Evolutionary conservation across 805 yeast species (phyloP), one percentile per base, ranked within the genome.

Genomic region (Lachancea thermotolerans): DNA sequence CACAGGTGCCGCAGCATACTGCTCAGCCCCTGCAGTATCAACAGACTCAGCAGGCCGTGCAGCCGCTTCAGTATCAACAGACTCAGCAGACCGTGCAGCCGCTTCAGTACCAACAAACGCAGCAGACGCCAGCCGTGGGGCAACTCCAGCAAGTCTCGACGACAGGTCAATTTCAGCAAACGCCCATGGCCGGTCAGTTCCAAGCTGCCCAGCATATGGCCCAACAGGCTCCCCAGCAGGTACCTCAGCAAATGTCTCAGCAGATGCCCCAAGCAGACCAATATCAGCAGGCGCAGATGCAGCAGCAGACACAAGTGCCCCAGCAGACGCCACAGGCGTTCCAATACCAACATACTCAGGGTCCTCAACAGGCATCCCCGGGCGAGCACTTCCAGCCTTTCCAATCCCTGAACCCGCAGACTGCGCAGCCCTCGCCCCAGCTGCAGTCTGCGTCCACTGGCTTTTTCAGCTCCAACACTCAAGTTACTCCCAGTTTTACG

Each of bases 401-500:
- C 27, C 49, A 50, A 46, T 40, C 47, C 15, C 33, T 5, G 14
- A 8, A 4, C 7, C 7, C 25, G 25, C 25, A 21, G 25, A 21
- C 25, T 21, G 7, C 14, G 12, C 54, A 49, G 41, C 51, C 49
- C 17, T 59, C 47, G 35, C 54, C 48, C n/a, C 67, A 58, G 16
- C 50, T 52, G 17, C 64, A 53, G 49, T 30, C 47, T 4, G 49
- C 45, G 29, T 56, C 51, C 31, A 56, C 62, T 1, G 63, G 63
- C 12, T 56, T 59, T 41, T 58, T 47, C 47, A 54, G 66, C 14
- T 47, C 61, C 8, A 54, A 54, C 40, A 41, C 51, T 36, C 60
- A 52, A 35, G 50, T 67, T 11, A 59, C 55, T 14, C 62, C 69
- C 14, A 55, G 68, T 3, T 70, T 64, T 49, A 78, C 82, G 5